Conservation (phyloP, 352 stramenopile genomes). For the Phytophthora macrochlamydospora region DNA sequence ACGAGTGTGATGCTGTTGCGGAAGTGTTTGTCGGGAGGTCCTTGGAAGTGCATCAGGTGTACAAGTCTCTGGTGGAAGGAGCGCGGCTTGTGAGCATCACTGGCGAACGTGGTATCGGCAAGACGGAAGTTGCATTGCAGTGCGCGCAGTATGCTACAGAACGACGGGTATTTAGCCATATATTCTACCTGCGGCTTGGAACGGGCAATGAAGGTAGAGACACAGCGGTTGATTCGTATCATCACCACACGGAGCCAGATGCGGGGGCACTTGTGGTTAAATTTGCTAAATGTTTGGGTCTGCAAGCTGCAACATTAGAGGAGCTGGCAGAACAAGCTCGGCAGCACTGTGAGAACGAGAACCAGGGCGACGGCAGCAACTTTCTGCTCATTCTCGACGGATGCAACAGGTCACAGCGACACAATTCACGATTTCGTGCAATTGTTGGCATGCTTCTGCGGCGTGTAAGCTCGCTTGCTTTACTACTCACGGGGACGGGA, state of each 20-base stretch:
- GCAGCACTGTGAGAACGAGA: constrained; percentile 34
- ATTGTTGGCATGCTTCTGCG: constrained; percentile 61
- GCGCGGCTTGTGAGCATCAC: constrained; percentile 77
- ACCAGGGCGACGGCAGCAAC: constrained; percentile 34
- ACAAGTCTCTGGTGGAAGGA: constrained; percentile 78
- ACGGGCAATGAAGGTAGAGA: constrained; percentile 27
- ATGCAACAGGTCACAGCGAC: constrained; percentile 60
- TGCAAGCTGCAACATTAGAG: constrained; percentile 39
- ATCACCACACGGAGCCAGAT: constrained; percentile 9
- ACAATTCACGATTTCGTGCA: constrained; percentile 47
- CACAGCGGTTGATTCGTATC: constrained; percentile 5
- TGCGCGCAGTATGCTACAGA: constrained; percentile 82
- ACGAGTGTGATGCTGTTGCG: constrained; percentile 78
- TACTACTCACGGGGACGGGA: constrained; percentile 77
- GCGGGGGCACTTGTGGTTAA: constrained; percentile 17
- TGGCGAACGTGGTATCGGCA: constrained; percentile 75
- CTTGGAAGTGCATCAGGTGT: constrained; percentile 82
- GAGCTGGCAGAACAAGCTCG: constrained; percentile 64
- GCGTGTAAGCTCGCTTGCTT: constrained; percentile 61
- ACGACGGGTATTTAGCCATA: constrained; percentile 67
- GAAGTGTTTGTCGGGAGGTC: constrained; percentile 79
- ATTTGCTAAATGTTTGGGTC: constrained; percentile 51
- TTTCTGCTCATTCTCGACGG: constrained; percentile 83
- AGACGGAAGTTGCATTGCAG: constrained; percentile 81
- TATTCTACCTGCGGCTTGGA: constrained; percentile 68